Base-by-base conservation (phyloP, 129 eudicot species). In the Calendula officinalis region DNA sequence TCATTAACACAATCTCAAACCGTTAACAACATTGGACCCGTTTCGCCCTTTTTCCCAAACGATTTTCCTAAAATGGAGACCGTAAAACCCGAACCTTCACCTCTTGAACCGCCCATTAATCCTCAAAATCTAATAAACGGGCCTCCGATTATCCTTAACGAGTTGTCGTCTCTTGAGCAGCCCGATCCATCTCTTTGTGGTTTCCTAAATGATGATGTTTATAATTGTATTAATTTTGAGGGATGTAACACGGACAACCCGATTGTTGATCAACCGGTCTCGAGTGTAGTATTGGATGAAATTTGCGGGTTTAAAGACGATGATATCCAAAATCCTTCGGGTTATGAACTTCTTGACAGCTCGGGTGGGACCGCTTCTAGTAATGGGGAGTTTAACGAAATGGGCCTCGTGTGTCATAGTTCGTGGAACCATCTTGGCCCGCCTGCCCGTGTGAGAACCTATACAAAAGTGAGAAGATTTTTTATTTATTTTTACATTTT, bases 311-410 rank as follows among this genome's bases (percentile, higher is more conserved):
- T 80, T 35, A 90, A 83, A 61, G 78, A 76, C 15, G 74, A 69
- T 1, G 73, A 71, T 54, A 81, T 81, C 39, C 81, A 56, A 40
- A 77, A 81, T 66, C 84, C 85, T 41, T 83, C 89, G 15, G 85
- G 72, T 64, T 79, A 71, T 77, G 30, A 22, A 22, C 30, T 22
- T 22, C 30, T 22, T 22, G 30, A 22, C 30, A 22, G 30, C 30
- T 22, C 30, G 30, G 30, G 30, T 22, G 30, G 30, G 30, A 22
- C 30, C 30, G 30, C 87, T 7, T 81, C 92, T 32, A 82, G 97
- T 78, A 84, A 90, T 57, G 89, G 74, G 10, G 95, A 90, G 14
- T 83, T 90, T 11, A 88, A 83, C 30, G 89, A 86, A 13, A 72
- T 45, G 4, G 78, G 79, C 60, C 69, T 75, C 13, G 61, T 79